Conservation (phyloP, 331 rosid genomes). For the Acacia concinna region DNA sequence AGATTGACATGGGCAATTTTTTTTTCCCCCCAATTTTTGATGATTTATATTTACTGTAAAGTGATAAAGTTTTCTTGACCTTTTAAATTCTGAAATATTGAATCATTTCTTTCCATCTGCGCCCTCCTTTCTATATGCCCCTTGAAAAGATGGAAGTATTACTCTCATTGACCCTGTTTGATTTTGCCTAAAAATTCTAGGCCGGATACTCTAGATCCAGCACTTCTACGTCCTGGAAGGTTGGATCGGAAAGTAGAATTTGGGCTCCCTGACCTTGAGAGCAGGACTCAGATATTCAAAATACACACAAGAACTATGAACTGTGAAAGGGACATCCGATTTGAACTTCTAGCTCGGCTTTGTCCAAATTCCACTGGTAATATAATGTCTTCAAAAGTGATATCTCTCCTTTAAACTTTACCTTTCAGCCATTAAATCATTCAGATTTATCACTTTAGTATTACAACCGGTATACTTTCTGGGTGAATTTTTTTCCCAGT, state of each 20-base stretch:
- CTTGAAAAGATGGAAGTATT: background rate
- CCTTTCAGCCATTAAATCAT: background rate
- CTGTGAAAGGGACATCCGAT: slow-evolving; percentile 82
- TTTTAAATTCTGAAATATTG: background rate
- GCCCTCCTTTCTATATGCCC: background rate
- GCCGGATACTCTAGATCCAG: slow-evolving; percentile 93
- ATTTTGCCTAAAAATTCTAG: slow-evolving; percentile 37
- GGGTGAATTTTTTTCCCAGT: background rate
- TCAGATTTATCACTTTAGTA: background rate
- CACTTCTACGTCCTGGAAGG: slow-evolving; percentile 80
- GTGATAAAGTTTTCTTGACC: background rate
- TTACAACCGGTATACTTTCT: background rate
- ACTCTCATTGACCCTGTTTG: background rate
- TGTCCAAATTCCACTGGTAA: slow-evolving; percentile 90
- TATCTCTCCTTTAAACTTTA: background rate
- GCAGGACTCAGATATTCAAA: slow-evolving; percentile 80
- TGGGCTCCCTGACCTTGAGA: slow-evolving; percentile 90
- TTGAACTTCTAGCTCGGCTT: slow-evolving; percentile 82
- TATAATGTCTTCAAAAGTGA: slow-evolving; percentile 18
- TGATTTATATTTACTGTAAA: background rate
- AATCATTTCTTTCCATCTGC: background rate
- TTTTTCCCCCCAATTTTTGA: background rate
- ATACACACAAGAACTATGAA: slow-evolving; percentile 90
- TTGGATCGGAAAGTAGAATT: slow-evolving; percentile 90
- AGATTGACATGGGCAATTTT: background rate